These are phyloP conservation scores for Candida tetrigidarum DNA, from an alignment of 1,139 yeast species.

Conservation along the genomic window DNA sequence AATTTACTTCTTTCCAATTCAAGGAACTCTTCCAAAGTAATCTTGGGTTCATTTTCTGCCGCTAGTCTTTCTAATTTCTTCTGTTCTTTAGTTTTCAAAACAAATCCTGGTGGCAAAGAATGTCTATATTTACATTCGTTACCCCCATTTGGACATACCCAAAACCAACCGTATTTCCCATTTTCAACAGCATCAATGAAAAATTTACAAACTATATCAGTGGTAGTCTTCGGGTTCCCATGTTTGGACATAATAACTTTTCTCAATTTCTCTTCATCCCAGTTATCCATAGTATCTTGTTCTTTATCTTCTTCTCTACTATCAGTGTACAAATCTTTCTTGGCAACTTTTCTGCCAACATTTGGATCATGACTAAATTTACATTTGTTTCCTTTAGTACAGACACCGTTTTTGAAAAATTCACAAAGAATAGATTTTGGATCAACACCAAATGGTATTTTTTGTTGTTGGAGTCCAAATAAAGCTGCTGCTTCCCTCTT, in stretches of 20 bases:
- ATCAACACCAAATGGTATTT: slow-evolving; percentile 96
- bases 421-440: slow-evolving; percentile 95
- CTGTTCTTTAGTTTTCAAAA: slow-evolving; percentile 95
- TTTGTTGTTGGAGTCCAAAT: slow-evolving; percentile 75
- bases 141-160: slow-evolving; percentile 97
- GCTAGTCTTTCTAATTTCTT: slow-evolving; percentile 88
- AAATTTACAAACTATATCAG: slow-evolving; percentile 92
- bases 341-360: slow-evolving; percentile 84
- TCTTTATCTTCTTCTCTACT: slow-evolving; percentile 69
- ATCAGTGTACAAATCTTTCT: slow-evolving; percentile 93
- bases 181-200: slow-evolving; percentile 98
- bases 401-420: slow-evolving; percentile 85
- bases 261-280: slow-evolving; percentile 97
- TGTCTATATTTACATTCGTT: slow-evolving; percentile 93
- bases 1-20: slow-evolving; percentile 91
- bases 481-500: slow-evolving; percentile 84
- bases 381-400: slow-evolving; percentile 91
- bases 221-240: slow-evolving; percentile 92
- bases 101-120: slow-evolving; percentile 97
- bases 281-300: slow-evolving; percentile 88
- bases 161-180: slow-evolving; percentile 98
- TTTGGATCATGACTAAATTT: slow-evolving; percentile 91
- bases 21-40: slow-evolving; percentile 93
- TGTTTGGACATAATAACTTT: slow-evolving; percentile 88
- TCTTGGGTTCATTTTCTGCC: slow-evolving; percentile 82